These are phyloP conservation scores for Hamamelis virginiana DNA, from an alignment of 164 flowering plant species.

Conservation along the genomic window DNA sequence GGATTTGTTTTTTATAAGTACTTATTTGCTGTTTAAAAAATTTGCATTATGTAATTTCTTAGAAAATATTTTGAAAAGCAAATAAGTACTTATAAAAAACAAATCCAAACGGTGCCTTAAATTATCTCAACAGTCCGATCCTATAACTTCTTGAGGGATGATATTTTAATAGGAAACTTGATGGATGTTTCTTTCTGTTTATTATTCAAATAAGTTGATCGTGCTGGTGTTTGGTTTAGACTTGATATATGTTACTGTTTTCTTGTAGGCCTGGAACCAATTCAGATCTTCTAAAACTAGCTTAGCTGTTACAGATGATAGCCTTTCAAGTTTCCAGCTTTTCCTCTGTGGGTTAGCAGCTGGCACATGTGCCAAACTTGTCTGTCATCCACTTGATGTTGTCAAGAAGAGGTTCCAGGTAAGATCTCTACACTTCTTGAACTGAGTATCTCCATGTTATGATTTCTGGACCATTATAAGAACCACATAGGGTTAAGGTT, in stretches of 20 bases:
- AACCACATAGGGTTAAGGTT: too few relatives aligned
- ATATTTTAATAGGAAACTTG: not conserved
- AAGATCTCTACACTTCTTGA: slow-evolving; percentile 2
- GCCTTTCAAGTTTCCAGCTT: slow-evolving; percentile 37
- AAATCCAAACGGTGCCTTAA: too few relatives aligned
- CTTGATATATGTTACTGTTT: not conserved
- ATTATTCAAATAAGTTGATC: not conserved
- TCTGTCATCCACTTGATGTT: slow-evolving; percentile 96
- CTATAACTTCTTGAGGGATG: too few relatives aligned
- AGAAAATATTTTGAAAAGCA: too few relatives aligned
- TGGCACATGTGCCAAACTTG: slow-evolving; percentile 59
- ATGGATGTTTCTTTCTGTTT: not conserved
- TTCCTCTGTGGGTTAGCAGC: slow-evolving; percentile 62
- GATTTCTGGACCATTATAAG: too few relatives aligned
- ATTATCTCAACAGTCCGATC: too few relatives aligned
- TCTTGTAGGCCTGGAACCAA: slow-evolving; percentile 34
- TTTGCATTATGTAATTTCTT: too few relatives aligned
- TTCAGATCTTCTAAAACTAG: slow-evolving; percentile 16
- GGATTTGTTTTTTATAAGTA: too few relatives aligned
- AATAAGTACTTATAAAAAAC: too few relatives aligned
- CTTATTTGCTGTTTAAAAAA: too few relatives aligned
- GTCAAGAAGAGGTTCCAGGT: slow-evolving; percentile 99
- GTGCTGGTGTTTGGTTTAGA: not conserved
- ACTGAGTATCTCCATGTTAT: too few relatives aligned
- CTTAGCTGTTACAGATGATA: slow-evolving; percentile 15